Evolutionary conservation across 129 eudicot species (phyloP), one percentile per base, ranked within the genome.

Genomic region (Pittosporum tobira): DNA sequence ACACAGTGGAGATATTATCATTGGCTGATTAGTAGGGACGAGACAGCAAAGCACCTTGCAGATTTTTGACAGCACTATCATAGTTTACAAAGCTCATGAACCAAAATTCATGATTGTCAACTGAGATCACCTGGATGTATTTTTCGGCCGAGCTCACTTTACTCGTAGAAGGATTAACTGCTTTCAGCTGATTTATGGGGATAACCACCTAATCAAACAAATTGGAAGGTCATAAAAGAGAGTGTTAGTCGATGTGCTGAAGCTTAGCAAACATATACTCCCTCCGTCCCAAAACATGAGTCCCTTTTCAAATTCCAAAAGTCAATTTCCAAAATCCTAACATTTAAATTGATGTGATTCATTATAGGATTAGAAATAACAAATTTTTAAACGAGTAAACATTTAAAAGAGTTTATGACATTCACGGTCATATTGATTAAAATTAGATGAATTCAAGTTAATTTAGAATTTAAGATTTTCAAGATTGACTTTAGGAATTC

Each of bases 41-140:
- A 1, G 81, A 70, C 65, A 79, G 78, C 51, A 84, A 40, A 9
- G 78, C 81, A 3, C 76, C 83, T 69, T 75, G 84, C n/a, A 88
- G 77, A 66, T 59, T 57, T 71, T 84, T 80, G 11, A 84, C 96
- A 15, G 96, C 96, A 59, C 77, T 84, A 25, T 84, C 96, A 48
- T 88, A 88, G 55, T 76, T 55, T n/a, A 88, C 80, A 27, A 88
- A 88, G 29, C 96, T 90, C 94, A 88, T 84, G 87, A 88, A 88
- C 94, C 96, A 88, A 67, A 88, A 88, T 61, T 88, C 96, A 15
- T 88, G 96, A 66, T 72, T 77, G 77, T 88, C 96, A 53, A 84
- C 77, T 0, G 96, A 81, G 70, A 88, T 84, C 23, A 88, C 63
- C 78, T 84, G 96, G 46, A 88, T 88, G 67, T 84, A 88, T 67